Base-by-base conservation (phyloP, 371 early-diverging fungal genomes). In the Apophysomyces elegans region DNA sequence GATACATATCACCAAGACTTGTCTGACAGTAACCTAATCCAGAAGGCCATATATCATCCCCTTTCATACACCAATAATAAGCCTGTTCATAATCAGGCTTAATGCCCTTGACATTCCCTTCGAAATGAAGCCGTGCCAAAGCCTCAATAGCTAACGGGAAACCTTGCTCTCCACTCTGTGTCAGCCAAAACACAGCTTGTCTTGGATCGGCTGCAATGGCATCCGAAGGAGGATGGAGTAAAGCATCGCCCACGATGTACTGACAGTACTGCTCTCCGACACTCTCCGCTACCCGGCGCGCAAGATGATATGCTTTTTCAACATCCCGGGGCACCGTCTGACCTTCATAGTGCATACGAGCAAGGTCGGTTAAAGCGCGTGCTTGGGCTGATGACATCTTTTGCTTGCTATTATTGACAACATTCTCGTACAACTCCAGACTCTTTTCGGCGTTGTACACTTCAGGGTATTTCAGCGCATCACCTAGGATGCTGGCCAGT, bases 41-140 rank as follows among this genome's bases (percentile, higher is more conserved):
- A n/a, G 78, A 78, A 0, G 82, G 82, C 82, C 82, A 82, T n/a
- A 82, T 71, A 59, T 79, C 79, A 39, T 79, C 79, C 12, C 82
- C 82, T 36, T 69, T 70, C 11, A 77, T 47, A 59, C 82, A 82
- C 82, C 82, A 82, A 11, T 71, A 65, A 12, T 68, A 68, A 12
- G 82, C 79, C 46, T 67, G 67, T 37, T 79, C 79, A 67, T 77
- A 79, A 37, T 82, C 76, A 18, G 63, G 68, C 54, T 72, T 74
- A 39, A 81, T 67, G 7, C 68, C 71, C 32, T 65, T 64, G 5
- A 66, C 56, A 18, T 69, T 54, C 8, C 82, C 82, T 50, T 75
- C 67, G 67, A 76, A 79, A 65, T 77, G 77, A 6, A 82, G 58
- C 2, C 68, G 70, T 4, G 79, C 73, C 4, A 82, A 47, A 5